These are phyloP conservation scores for Chaetomium cochliodes DNA, from an alignment of 495 filamentous ascomycete genomes.

Conservation along the genomic window DNA sequence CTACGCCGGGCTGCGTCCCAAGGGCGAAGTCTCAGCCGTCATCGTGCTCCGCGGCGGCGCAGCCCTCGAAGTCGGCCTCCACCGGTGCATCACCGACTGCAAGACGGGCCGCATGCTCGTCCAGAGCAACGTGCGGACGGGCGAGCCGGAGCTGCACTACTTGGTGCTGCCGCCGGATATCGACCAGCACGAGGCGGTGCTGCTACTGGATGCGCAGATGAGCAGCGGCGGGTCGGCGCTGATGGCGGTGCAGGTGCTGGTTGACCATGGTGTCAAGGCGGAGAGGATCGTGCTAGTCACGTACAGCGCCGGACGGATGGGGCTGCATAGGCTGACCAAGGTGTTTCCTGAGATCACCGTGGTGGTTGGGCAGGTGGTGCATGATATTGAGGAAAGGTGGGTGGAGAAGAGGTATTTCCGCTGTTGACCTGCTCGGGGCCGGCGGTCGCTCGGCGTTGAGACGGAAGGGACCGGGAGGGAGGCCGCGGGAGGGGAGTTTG, in stretches of 20 bases:
- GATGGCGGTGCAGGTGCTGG: constrained; percentile 92
- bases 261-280: constrained; percentile 89
- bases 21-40: constrained; percentile 79
- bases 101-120: constrained; percentile 85
- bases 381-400: constrained; percentile 40
- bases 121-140: constrained; percentile 77
- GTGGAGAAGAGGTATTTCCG: constrained; percentile 42
- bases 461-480: too few relatives aligned
- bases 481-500: background rate
- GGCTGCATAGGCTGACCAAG: constrained; percentile 74
- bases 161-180: constrained; percentile 72
- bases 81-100: constrained; percentile 87
- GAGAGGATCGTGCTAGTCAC: constrained; percentile 62
- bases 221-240: constrained; percentile 86
- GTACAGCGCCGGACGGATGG: constrained; percentile 44
- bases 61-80: constrained; percentile 80
- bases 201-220: constrained; percentile 92
- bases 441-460: background rate
- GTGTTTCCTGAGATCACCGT: constrained; percentile 84
- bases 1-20: constrained; percentile 66
- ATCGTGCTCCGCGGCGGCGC: constrained; percentile 84
- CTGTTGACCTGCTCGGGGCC: constrained; percentile 24
- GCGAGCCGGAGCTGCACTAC: constrained; percentile 91
- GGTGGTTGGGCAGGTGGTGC: constrained; percentile 69
- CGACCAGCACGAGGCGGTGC: constrained; percentile 67